phyloP scores from a whole-genome alignment of 306 rosid species.

The Trifolium pratense region DNA sequence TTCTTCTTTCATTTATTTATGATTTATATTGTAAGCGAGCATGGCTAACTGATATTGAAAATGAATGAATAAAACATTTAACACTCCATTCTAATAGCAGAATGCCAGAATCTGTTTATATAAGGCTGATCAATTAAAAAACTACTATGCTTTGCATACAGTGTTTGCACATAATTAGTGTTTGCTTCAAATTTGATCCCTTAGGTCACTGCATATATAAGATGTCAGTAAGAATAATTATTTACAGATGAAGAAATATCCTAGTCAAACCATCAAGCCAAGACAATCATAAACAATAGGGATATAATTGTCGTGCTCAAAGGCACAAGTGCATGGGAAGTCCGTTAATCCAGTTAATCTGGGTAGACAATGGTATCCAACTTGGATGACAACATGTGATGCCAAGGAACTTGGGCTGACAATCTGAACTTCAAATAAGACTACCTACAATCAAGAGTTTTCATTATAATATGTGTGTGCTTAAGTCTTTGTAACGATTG shows the following conservation, averaged over 20 bases:
- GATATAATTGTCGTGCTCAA: not conserved
- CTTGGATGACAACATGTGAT: not conserved
- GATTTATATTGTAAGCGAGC: constrained; percentile 2
- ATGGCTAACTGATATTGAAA: not conserved
- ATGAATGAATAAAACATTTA: constrained; percentile 16
- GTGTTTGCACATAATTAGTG: not conserved
- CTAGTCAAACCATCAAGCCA: constrained; percentile 5
- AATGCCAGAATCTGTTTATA: not conserved
- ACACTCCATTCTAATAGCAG: constrained; percentile 1
- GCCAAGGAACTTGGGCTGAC: not conserved
- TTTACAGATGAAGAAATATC: not conserved
- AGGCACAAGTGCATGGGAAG: not conserved
- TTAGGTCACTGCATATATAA: not conserved
- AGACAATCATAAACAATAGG: constrained; percentile 2
- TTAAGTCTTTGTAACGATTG: not conserved
- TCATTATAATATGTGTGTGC: not conserved
- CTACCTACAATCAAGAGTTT: not conserved
- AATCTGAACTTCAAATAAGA: not conserved
- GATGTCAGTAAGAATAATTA: not conserved
- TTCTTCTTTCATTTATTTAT: constrained; percentile 12
- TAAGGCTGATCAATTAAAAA: not conserved
- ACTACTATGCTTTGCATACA: constrained; percentile 10
- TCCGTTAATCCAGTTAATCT: not conserved
- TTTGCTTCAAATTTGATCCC: not conserved
- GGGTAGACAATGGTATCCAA: not conserved